Base-by-base conservation (phyloP, 2,329 filamentous ascomycete species). In the Pseudogymnoascus sp. region DNA sequence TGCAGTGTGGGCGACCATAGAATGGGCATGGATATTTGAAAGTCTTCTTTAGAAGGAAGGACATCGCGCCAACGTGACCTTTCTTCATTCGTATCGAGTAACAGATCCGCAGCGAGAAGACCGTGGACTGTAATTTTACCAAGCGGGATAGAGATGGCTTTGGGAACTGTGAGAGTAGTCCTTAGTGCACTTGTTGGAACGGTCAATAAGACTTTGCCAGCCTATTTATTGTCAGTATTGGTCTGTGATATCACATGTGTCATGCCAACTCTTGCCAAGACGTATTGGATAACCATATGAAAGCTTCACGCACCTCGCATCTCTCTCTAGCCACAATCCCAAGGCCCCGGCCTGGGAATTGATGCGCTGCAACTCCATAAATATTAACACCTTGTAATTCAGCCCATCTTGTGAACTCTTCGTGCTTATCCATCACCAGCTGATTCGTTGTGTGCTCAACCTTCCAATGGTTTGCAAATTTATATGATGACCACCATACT, bases 321-420 rank as follows among this genome's bases (percentile, higher is more conserved):
- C 81, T 76, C 29, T 82, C 80, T 11, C 83, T 86, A 4, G 91
- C 88, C 60, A 92, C 80, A 63, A 96, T 85, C 55, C 92, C 92
- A 61, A 94, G 82, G 29, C 92, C 92, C 62, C 89, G 81, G 1
- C 86, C 88, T 5, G 86, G 83, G 14, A 96, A 85, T 39, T 78
- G 78, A 41, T 84, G 81, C 4, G 91, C 86, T 2, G 78, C 78
- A 58, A 95, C 84, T 29, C 86, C 86, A 68, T 87, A 80, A 67
- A 91, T 82, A 37, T 80, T 74, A 29, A 95, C 81, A 12, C 89
- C 89, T 63, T 84, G 80, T 1, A 76, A 74, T 45, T 78, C 72
- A 1, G 88, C 87, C 90, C 91, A 96, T 64, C 80, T 70, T 2
- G 87, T 78, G 64, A 95, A 89, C 7, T 78, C 75, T 26, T 82